A percentile compares a stretch with the other conserved stretches of the same genome.
phyloP scores from a whole-genome alignment of 495 filamentous ascomycete species.

The Pseudevernia furfuracea region DNA sequence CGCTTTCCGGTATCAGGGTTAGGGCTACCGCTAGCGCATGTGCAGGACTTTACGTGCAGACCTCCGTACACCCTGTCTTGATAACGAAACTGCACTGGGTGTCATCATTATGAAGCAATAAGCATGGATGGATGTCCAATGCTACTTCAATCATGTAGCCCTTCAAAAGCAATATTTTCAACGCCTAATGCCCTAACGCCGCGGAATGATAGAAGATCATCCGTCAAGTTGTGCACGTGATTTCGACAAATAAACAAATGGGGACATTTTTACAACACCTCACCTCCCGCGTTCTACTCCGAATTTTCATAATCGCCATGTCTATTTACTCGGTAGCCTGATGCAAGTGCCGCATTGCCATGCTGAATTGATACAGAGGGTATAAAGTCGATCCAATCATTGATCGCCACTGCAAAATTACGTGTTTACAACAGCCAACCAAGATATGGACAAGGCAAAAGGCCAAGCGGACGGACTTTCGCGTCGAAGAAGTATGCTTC shows the following conservation, averaged over 20 bases:
- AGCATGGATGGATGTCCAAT: neutral
- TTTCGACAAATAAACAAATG: neutral
- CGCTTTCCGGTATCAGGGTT: too few relatives aligned
- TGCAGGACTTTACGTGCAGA: too few relatives aligned
- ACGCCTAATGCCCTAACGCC: neutral
- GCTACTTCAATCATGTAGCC: neutral
- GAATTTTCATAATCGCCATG: neutral
- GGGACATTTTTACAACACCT: neutral
- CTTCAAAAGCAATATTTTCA: too few relatives aligned
- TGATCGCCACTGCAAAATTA: neutral
- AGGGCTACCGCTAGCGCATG: too few relatives aligned
- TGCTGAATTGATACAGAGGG: too few relatives aligned
- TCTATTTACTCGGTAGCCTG: neutral
- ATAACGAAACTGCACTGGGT: neutral
- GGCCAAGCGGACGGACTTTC: neutral
- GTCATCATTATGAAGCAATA: neutral
- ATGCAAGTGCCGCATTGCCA: neutral
- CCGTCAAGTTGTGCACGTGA: neutral
- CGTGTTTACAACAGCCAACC: neutral
- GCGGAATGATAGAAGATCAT: neutral
- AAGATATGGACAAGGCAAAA: conserved; percentile 2
- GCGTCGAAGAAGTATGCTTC: conserved; percentile 19
- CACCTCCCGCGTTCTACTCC: neutral
- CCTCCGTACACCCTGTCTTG: neutral
- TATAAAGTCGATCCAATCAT: neutral